Conservation (phyloP, 805 yeast species). For the Martiniozyma abietophila region DNA sequence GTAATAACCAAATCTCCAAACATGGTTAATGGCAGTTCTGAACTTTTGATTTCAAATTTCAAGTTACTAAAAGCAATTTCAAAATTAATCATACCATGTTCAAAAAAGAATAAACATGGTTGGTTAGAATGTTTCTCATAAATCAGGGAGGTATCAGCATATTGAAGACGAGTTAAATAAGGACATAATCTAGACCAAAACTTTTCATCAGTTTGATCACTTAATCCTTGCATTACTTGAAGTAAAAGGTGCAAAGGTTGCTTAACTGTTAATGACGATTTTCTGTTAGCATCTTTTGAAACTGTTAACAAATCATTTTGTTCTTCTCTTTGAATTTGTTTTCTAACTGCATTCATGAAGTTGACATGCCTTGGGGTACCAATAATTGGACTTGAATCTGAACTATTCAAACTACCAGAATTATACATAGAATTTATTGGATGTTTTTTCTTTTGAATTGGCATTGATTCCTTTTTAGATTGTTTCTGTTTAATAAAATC, state of each 20-base stretch:
- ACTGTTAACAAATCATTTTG: conserved; percentile 24
- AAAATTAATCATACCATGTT: conserved; percentile 44
- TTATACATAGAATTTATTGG: conserved; percentile 13
- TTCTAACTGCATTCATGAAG: conserved; percentile 43
- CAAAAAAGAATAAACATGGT: conserved; percentile 46
- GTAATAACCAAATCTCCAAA: conserved; percentile 51
- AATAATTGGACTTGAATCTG: conserved; percentile 13
- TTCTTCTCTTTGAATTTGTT: conserved; percentile 27
- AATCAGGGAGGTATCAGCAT: conserved; percentile 29
- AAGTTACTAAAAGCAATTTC: conserved; percentile 33
- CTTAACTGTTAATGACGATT: conserved; percentile 9
- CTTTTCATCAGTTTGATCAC: conserved; percentile 33
- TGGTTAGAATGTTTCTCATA: conserved; percentile 37
- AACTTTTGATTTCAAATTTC: conserved; percentile 21
- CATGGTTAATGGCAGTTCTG: conserved; percentile 61
- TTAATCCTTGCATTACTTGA: conserved; percentile 55
- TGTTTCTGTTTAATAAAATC: conserved; percentile 12
- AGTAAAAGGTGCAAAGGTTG: conserved; percentile 54
- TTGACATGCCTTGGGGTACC: conserved; percentile 49
- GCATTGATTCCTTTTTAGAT: not conserved
- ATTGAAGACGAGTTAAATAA: conserved; percentile 34
- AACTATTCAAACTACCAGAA: not conserved
- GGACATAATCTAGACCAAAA: conserved; percentile 62
- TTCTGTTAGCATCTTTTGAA: conserved; percentile 10
- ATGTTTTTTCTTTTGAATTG: conserved; percentile 9